These are phyloP conservation scores for Ciborinia camelliae DNA, from an alignment of 2,329 filamentous ascomycete genomes.

Conservation along the genomic window DNA sequence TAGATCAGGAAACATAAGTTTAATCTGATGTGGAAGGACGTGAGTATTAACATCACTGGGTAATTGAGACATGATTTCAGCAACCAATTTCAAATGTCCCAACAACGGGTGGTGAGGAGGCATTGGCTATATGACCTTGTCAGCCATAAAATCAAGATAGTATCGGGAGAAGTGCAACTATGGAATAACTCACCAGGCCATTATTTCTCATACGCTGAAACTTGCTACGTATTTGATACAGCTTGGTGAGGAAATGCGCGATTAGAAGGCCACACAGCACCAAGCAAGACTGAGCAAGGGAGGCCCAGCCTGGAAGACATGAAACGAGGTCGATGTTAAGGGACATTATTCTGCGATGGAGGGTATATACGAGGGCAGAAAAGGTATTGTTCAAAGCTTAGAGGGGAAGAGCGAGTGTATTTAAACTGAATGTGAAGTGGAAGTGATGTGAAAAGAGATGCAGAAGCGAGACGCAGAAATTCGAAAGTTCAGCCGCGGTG, in stretches of 20 bases:
- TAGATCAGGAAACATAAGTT: background rate
- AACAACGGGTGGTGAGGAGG: background rate
- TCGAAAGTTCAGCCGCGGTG: too few species aligned
- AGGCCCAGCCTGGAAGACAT: background rate
- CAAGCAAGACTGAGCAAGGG: background rate
- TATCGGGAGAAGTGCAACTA: too few species aligned
- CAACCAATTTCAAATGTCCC: background rate
- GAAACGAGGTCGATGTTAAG: background rate
- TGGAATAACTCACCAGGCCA: background rate
- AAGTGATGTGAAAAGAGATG: too few species aligned
- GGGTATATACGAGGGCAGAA: background rate
- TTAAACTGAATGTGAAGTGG: background rate
- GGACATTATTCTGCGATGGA: background rate
- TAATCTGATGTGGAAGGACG: background rate
- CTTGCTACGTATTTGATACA: background rate
- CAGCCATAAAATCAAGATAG: background rate
- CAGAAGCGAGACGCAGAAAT: too few species aligned
- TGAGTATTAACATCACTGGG: background rate
- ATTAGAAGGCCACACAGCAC: background rate
- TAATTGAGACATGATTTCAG: background rate
- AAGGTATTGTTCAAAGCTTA: background rate
- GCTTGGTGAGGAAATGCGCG: background rate
- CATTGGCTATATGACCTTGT: background rate
- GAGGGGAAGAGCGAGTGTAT: background rate
- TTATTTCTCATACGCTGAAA: background rate